Percentiles rank a stretch among this genome's conserved stretches.
These are phyloP conservation scores for Ilyonectria sp. DNA, from an alignment of 2,329 filamentous ascomycete species.

Conservation along the genomic window DNA sequence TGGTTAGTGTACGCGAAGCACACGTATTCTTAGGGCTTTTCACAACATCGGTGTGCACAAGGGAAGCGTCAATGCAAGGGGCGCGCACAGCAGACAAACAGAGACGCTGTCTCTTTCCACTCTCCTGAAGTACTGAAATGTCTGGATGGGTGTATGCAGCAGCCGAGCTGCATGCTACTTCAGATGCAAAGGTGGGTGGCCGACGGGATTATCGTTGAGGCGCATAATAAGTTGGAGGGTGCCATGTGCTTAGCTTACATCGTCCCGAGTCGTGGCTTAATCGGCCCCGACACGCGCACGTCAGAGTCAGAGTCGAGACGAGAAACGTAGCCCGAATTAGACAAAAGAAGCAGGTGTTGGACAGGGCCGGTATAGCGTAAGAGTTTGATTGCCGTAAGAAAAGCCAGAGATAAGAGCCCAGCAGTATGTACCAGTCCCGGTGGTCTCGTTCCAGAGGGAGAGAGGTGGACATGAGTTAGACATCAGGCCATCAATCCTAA, in stretches of 20 bases:
- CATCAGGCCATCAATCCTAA: slow-evolving; percentile 27
- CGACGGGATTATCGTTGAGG: slow-evolving; percentile 23
- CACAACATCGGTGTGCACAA: slow-evolving; percentile 15
- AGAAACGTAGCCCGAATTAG: slow-evolving; percentile 20
- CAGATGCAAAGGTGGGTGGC: slow-evolving; percentile 4
- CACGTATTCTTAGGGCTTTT: slow-evolving; percentile 29
- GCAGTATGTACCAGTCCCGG: slow-evolving; percentile 11
- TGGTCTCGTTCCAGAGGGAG: slow-evolving; percentile 36
- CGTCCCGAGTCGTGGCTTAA: slow-evolving; percentile 10
- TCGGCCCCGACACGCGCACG: slow-evolving; percentile 15
- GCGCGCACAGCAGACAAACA: slow-evolving; percentile 5
- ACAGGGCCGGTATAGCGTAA: slow-evolving; percentile 21
- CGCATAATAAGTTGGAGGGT: slow-evolving; percentile 5
- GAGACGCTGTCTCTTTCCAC: slow-evolving; percentile 19
- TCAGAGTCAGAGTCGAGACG: slow-evolving; percentile 18
- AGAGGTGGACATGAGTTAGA: slow-evolving; percentile 9
- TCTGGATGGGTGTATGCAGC: neutral
- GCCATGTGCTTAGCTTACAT: slow-evolving; percentile 6
- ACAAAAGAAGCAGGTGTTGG: slow-evolving; percentile 29
- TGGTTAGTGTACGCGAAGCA: slow-evolving; percentile 27
- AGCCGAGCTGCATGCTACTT: slow-evolving; percentile 20
- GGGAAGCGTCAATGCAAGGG: slow-evolving; percentile 23
- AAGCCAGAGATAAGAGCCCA: slow-evolving; percentile 24
- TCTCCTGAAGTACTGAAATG: slow-evolving; percentile 2
- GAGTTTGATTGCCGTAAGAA: slow-evolving; percentile 20